Percentiles rank a stretch among this genome's conserved stretches.
phyloP scores from a whole-genome alignment of 2,329 filamentous ascomycete genomes.

The Pezicula rhizophila region DNA sequence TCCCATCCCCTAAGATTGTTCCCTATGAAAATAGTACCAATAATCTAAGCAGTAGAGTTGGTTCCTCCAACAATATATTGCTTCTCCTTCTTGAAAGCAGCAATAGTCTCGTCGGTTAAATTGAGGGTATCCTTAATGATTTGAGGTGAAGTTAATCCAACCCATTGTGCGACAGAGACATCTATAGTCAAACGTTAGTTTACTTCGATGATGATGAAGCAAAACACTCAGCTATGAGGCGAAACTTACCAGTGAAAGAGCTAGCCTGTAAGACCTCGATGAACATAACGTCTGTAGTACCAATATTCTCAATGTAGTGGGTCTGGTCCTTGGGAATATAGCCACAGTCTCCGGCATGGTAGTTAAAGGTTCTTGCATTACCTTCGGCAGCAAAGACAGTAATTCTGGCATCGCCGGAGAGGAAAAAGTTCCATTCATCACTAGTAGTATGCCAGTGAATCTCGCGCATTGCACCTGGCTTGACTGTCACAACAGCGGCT shows the following conservation, averaged over 20 bases:
- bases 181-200: conserved; percentile 19
- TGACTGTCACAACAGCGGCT: conserved; percentile 64
- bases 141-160: conserved; percentile 46
- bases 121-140: conserved; percentile 50
- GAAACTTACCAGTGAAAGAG: conserved; percentile 42
- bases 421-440: conserved; percentile 78
- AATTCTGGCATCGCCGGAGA: conserved; percentile 63
- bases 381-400: conserved; percentile 69
- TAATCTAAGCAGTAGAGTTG: too few species aligned
- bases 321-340: conserved; percentile 74
- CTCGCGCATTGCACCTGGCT: conserved; percentile 39
- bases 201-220: too few species aligned
- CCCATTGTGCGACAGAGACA: conserved; percentile 40
- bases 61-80: conserved; percentile 34
- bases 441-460: conserved; percentile 81
- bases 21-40: too few species aligned
- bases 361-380: conserved; percentile 69
- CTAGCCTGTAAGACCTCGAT: conserved; percentile 70
- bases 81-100: conserved; percentile 37
- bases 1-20: too few species aligned
- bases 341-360: conserved; percentile 67
- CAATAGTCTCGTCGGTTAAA: conserved; percentile 33
- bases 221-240: neutral
- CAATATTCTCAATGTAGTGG: conserved; percentile 77
- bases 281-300: conserved; percentile 70